phyloP scores from a whole-genome alignment of 805 yeast genomes.

The Saturnispora mendoncae region DNA sequence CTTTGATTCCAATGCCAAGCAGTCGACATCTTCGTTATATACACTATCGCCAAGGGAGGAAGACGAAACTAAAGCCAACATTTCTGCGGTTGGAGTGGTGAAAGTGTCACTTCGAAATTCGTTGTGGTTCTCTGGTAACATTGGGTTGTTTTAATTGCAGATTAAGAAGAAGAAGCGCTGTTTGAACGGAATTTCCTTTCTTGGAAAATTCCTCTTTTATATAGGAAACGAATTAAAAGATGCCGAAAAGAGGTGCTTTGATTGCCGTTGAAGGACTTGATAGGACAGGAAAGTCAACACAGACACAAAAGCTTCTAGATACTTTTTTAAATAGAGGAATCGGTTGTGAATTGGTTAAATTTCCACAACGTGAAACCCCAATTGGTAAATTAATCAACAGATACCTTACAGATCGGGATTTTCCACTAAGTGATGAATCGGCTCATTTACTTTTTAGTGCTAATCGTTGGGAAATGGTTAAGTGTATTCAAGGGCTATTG shows the following conservation, averaged over 20 bases:
- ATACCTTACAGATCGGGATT: slow-evolving; percentile 48
- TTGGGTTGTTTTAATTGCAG: not conserved
- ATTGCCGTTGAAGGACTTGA: slow-evolving; percentile 90
- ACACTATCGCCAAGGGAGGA: slow-evolving; percentile 80
- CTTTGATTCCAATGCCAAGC: slow-evolving; percentile 51
- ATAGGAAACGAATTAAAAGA: not conserved
- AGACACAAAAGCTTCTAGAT: slow-evolving; percentile 38
- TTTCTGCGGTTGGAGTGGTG: slow-evolving; percentile 73
- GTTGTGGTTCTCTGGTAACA: slow-evolving; percentile 26
- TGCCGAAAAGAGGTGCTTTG: slow-evolving; percentile 49
- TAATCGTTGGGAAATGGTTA: slow-evolving; percentile 81
- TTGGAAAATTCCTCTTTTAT: too few species aligned
- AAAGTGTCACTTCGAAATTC: slow-evolving; percentile 76
- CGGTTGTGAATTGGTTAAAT: slow-evolving; percentile 50
- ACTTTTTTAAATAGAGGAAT: slow-evolving; percentile 23
- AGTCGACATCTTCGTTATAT: slow-evolving; percentile 73
- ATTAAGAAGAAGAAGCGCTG: not conserved
- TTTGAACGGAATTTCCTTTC: too few species aligned
- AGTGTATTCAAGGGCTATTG: slow-evolving; percentile 37
- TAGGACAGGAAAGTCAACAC: slow-evolving; percentile 91
- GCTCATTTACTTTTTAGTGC: slow-evolving; percentile 87
- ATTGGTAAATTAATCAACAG: slow-evolving; percentile 72
- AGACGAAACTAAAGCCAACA: slow-evolving; percentile 51
- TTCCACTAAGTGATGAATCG: slow-evolving; percentile 60
- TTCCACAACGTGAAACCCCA: slow-evolving; percentile 80